Base-by-base conservation (phyloP, 2,329 filamentous ascomycete genomes). In the Coniella vitis region DNA sequence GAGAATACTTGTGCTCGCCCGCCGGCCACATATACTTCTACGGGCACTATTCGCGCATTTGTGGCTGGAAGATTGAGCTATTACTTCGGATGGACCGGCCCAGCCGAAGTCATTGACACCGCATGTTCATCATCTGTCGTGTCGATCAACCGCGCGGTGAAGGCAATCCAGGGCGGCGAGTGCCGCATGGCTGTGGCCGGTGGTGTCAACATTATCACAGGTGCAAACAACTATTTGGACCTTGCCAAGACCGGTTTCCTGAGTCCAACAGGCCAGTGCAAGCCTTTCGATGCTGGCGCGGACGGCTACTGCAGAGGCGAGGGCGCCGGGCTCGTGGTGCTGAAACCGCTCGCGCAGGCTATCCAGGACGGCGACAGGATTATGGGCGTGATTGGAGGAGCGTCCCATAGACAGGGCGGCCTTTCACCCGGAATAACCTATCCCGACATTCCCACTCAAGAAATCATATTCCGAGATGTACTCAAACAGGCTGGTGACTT, bases 281-380 rank as follows among this genome's bases (percentile, higher is more conserved):
- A 75, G 41, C 66, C 69, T 1, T 76, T 70, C 44, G 72, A 75
- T 47, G 62, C 65, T 14, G 60, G 59, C 20, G 75, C 74, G 0
- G 73, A 78, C 57, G 75, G 76, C 10, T 79, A 79, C 53, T 76
- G 73, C 51, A 69, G 76, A 17, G 73, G 63, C 3, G 76, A 79
- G 45, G 74, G 66, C 7, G 64, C 70, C 32, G 75, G 65, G 0
- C 63, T 69, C 4, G 63, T 79, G 4, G 64, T 79, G 9, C 53
- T 79, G 20, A 79, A 79, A 59, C 60, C 68, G 10, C 58, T 79
- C 1, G 64, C 69, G 12, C 68, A 74, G 56, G 78, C 78, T 3
- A 45, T 70, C 16, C 66, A 65, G 2, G 75, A 79, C 39, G 72
- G 72, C 2, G 73, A 81, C 53, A 62, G 63, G 3, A 69, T 79